Conservation (phyloP, 352 stramenopile genomes). For the Saprolegnia parasitica region DNA sequence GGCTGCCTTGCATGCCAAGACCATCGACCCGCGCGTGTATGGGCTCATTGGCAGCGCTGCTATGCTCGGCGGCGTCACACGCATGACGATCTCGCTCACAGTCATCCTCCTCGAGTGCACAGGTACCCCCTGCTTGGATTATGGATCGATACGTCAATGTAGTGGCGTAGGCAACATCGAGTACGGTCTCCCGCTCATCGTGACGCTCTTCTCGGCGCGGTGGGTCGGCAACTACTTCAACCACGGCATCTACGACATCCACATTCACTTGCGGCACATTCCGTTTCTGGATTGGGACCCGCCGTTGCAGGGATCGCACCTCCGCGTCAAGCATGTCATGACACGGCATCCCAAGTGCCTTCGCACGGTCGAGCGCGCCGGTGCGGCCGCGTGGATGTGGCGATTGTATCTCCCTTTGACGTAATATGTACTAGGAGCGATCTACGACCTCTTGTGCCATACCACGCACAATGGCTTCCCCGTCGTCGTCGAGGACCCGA, state of each 20-base stretch:
- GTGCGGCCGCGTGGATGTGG: conserved; percentile 22
- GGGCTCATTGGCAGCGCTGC: conserved; percentile 93
- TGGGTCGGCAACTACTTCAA: conserved; percentile 99
- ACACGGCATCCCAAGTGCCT: conserved; percentile 91
- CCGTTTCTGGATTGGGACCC: conserved; percentile 80
- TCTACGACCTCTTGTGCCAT: conserved; percentile 89
- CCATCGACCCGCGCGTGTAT: conserved; percentile 88
- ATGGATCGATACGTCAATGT: not conserved
- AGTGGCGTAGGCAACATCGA: conserved; percentile 86
- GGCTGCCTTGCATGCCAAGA: conserved; percentile 42
- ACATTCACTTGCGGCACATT: conserved; percentile 91
- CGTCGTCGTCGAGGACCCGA: conserved; percentile 80
- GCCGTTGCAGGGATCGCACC: conserved; percentile 53
- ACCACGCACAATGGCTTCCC: conserved; percentile 86
- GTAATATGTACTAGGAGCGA: too few species aligned
- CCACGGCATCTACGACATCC: conserved; percentile 98
- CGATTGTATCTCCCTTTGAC: not conserved
- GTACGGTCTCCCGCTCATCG: conserved; percentile 97
- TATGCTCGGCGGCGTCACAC: conserved; percentile 94
- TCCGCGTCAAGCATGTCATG: conserved; percentile 92
- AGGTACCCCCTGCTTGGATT: conserved; percentile 28
- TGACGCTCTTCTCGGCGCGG: conserved; percentile 94
- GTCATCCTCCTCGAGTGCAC: conserved; percentile 98
- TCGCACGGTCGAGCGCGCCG: conserved; percentile 87
- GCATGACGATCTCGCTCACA: conserved; percentile 98